Evolutionary conservation across 208 protist genomes (phyloP).

Genomic region (Acanthamoeba castellanii): DNA sequence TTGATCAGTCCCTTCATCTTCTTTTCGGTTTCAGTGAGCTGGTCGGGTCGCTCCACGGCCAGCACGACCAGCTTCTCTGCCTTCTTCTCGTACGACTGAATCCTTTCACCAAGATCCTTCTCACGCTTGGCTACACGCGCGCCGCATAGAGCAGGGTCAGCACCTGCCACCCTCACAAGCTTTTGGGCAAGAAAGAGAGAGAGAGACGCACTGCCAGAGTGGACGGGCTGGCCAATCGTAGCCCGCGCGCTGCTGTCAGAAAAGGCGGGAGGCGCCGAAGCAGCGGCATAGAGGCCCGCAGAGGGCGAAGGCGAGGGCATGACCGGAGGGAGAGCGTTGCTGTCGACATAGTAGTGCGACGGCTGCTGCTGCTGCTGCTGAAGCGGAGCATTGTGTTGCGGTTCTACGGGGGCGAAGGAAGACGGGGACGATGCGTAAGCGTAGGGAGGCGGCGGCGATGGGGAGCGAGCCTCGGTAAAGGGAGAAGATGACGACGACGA

Average conservation of each 20-base stretch:
- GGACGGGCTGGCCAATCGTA: background rate
- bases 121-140: too few relatives aligned
- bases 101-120: background rate
- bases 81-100: background rate
- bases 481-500: background rate
- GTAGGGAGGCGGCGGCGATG: background rate
- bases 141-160: too few relatives aligned
- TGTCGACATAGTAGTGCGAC: background rate
- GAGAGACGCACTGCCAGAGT: background rate
- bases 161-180: too few relatives aligned
- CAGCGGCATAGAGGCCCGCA: background rate
- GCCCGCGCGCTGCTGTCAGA: background rate
- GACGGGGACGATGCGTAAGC: background rate
- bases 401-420: background rate
- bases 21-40: background rate
- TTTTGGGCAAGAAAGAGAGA: background rate
- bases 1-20: constrained; percentile 34
- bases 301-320: background rate
- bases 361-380: background rate
- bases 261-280: constrained; percentile 11
- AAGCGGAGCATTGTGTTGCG: background rate
- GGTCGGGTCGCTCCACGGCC: background rate
- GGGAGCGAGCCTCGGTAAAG: too few relatives aligned
- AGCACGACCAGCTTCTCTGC: background rate
- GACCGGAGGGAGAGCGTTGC: background rate